Base-by-base conservation (phyloP, 2,329 filamentous ascomycete genomes). In the Aspergillus arachidicola region DNA sequence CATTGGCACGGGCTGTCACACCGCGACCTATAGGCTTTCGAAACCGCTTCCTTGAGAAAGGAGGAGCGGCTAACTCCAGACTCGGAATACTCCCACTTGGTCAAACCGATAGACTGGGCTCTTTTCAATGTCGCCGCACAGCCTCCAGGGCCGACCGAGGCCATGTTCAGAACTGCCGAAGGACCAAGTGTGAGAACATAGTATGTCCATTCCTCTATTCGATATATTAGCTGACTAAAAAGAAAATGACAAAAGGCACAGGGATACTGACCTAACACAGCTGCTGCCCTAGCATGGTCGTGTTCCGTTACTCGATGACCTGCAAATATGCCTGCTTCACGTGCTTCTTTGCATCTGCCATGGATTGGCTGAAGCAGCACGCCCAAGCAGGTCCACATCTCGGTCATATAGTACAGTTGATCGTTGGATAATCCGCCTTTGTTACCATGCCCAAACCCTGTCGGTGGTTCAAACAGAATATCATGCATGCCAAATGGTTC, bases 351-450 rank as follows among this genome's bases (percentile, higher is more conserved):
- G 32, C 82, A 82, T 58, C 83, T 82, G 1, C 83, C 85, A 61
- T 85, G 82, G 56, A 88, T 83, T 11, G 81, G 82, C 58, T 85
- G 82, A 3, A 89, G 74, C 9, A 90, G 75, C 6, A 84, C 82
- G 23, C 81, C 80, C 46, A 89, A 72, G 68, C 87, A 89, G 11
- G 83, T 86, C 87, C 87, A 89, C 12, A 89, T 80, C 69, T 89
- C 87, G 45, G 82, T 86, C 81, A 89, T 87, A 70, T 89, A 86
- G 66, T 87, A 88, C 11, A 89, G 78, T 68, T 89, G 82, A 59
- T 82, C 80, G 4, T 83, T 80, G 9, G 79, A 82, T 46, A 89
- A 76, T 0, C 87, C 87, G 14, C 75, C 79, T 16, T 71, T 72
- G 67, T 89, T 89, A 2, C 87, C 86, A 58, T 77, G 78, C 3